phyloP scores from a whole-genome alignment of 1,284 basidiomycete species.

The Sporisorium graminicola region DNA sequence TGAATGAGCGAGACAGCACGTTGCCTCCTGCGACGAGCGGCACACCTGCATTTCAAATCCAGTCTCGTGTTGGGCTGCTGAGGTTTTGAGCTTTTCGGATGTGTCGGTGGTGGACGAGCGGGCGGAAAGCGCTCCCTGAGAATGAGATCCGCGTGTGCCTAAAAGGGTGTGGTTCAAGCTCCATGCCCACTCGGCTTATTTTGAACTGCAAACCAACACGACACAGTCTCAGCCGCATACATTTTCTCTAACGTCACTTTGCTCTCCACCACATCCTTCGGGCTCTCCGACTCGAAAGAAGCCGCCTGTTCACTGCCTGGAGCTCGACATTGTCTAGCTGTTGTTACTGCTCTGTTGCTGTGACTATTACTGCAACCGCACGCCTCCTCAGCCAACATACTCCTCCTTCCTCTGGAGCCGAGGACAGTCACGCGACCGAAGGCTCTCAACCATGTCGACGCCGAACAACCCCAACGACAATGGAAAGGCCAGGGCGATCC shows the following conservation, averaged over 20 bases:
- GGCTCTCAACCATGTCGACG: conserved; percentile 30
- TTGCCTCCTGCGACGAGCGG: neutral
- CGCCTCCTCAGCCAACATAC: neutral
- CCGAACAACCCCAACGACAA: conserved; percentile 33
- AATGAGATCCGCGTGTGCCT: neutral
- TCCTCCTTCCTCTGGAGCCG: neutral
- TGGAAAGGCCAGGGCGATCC: conserved; percentile 43
- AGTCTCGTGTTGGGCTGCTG: neutral
- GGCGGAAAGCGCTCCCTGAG: neutral
- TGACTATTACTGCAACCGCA: neutral
- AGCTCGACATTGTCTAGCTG: neutral
- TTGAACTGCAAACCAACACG: neutral
- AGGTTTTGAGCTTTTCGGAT: conserved; percentile 18
- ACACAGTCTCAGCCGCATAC: neutral
- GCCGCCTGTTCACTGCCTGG: neutral
- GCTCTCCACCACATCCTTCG: neutral
- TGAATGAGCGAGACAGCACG: neutral
- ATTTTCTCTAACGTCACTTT: neutral
- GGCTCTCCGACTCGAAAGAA: neutral
- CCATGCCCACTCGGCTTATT: neutral
- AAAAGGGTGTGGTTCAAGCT: conserved; percentile 9
- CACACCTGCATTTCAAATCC: conserved; percentile 4
- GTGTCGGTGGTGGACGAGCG: conserved; percentile 12
- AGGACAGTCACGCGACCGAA: neutral
- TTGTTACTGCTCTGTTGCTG: neutral